Evolutionary conservation across 345 rosid genomes (phyloP).

Genomic region (Brassica napus): DNA sequence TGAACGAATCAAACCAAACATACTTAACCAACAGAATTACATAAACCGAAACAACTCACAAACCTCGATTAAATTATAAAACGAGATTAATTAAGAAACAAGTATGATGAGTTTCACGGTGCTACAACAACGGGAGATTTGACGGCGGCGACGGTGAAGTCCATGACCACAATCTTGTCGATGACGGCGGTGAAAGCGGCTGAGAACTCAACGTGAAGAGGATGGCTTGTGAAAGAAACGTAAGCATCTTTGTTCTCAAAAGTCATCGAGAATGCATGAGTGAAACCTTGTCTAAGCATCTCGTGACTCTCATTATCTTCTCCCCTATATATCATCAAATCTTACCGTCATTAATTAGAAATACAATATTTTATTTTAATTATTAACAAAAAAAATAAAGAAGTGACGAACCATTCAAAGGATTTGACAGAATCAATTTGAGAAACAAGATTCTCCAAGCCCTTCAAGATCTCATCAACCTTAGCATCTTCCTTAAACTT

Average conservation of each 20-base stretch:
- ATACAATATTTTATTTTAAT: not conserved
- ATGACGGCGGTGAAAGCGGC: slow-evolving; percentile 71
- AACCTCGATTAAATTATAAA: slow-evolving; percentile 5
- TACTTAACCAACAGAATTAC: slow-evolving; percentile 27
- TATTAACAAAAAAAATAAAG: not conserved
- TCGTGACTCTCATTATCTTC: slow-evolving; percentile 75
- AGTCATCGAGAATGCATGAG: slow-evolving; percentile 80
- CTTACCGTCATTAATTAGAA: not conserved
- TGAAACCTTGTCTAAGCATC: slow-evolving; percentile 90
- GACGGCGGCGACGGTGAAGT: slow-evolving; percentile 56
- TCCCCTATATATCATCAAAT: slow-evolving; percentile 58
- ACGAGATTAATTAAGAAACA: slow-evolving; percentile 11
- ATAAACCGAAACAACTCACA: slow-evolving; percentile 15
- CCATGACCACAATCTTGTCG: slow-evolving; percentile 73
- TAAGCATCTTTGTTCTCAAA: slow-evolving; percentile 78
- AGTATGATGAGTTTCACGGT: slow-evolving; percentile 22
- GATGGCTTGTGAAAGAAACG: slow-evolving; percentile 60
- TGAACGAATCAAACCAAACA: slow-evolving; percentile 19
- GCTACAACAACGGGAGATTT: slow-evolving; percentile 44
- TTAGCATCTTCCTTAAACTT: slow-evolving; percentile 75
- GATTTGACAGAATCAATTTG: slow-evolving; percentile 79
- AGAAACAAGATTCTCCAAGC: slow-evolving; percentile 76
- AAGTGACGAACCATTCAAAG: slow-evolving; percentile 63
- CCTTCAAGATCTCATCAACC: slow-evolving; percentile 73
- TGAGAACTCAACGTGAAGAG: slow-evolving; percentile 77